Evolutionary conservation across 805 yeast genomes (phyloP).

Genomic region (Lipomyces kockii): DNA sequence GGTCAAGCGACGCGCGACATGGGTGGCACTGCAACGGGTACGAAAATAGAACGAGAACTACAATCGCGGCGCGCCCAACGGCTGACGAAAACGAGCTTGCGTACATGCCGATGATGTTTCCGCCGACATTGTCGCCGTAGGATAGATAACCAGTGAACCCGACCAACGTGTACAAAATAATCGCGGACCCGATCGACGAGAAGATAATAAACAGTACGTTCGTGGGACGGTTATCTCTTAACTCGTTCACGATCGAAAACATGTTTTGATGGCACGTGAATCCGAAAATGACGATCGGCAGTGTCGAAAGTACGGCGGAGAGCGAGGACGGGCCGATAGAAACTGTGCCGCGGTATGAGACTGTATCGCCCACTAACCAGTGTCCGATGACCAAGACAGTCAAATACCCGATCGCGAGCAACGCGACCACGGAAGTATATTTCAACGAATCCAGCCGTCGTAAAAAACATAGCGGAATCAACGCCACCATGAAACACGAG

Average conservation of each 20-base stretch:
- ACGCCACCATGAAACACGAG: slow-evolving; percentile 52
- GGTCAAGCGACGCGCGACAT: slow-evolving; percentile 78
- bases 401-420: slow-evolving; percentile 78
- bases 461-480: slow-evolving; percentile 70
- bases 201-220: slow-evolving; percentile 55
- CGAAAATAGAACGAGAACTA: slow-evolving; percentile 77
- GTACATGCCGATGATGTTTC: slow-evolving; percentile 81
- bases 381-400: slow-evolving; percentile 75
- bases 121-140: slow-evolving; percentile 78
- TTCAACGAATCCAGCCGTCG: slow-evolving; percentile 79
- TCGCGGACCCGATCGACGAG: slow-evolving; percentile 63
- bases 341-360: slow-evolving; percentile 56
- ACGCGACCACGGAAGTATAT: slow-evolving; percentile 82
- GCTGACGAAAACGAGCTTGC: slow-evolving; percentile 68
- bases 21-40: slow-evolving; percentile 92
- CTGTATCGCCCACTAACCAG: slow-evolving; percentile 61
- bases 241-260: slow-evolving; percentile 86
- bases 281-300: slow-evolving; percentile 93
- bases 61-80: slow-evolving; percentile 80
- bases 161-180: slow-evolving; percentile 65
- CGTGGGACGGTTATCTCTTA: slow-evolving; percentile 57
- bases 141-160: slow-evolving; percentile 86
- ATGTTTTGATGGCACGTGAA: slow-evolving; percentile 96
- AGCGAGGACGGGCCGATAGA: slow-evolving; percentile 54
- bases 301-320: slow-evolving; percentile 61